Evolutionary conservation across 768 basidiomycete genomes (phyloP), one percentile per base, ranked within the genome.

Genomic region (Lepiota venenata): DNA sequence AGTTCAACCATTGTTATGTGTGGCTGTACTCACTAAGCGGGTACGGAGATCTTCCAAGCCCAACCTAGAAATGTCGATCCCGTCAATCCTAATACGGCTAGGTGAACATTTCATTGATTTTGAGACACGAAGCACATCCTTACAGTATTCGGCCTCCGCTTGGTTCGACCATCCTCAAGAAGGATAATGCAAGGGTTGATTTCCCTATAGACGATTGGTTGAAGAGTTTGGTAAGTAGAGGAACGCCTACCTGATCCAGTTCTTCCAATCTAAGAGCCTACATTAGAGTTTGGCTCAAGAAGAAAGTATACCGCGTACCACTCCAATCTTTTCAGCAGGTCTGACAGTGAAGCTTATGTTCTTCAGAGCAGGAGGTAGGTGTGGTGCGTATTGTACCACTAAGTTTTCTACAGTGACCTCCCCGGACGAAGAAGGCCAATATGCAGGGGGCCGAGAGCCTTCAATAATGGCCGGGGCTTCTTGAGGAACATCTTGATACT

Each of bases 1-100:
- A 16, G 4, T 3, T 36, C 14, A 12, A 15, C 20, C 10, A 15
- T n/a, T 2, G 15, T 15, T 39, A 22, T 58, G 44, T 40, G 50
- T 39, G 32, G 46, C 25, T 25, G 25, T 36, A 55, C 77, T 66
- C 59, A 86, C 85, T 39, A 87, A 71, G 15, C 81, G 77, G 9
- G 77, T 83, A 57, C 87, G 65, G 29, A 90, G 72, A 60, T 87
- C 87, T 65, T 87, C 81, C 4, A 91, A 69, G 0, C 87, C 87
- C 9, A 91, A 76, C 1, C 71, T 78, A 12, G 81, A 74, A 44
- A 88, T 83, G 64, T 90, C 85, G 50, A 91, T 74, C 5, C 82
- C 82, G 58, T 91, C 87, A 22, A 89, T 74, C n/a, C 83, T 82
- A 47, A 32, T 5, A 25, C 54, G 52, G 7, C 32, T 29, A 18